These are phyloP conservation scores for Oryza meyeriana DNA, from an alignment of 176 grass and related monocot species.

Conservation along the genomic window DNA sequence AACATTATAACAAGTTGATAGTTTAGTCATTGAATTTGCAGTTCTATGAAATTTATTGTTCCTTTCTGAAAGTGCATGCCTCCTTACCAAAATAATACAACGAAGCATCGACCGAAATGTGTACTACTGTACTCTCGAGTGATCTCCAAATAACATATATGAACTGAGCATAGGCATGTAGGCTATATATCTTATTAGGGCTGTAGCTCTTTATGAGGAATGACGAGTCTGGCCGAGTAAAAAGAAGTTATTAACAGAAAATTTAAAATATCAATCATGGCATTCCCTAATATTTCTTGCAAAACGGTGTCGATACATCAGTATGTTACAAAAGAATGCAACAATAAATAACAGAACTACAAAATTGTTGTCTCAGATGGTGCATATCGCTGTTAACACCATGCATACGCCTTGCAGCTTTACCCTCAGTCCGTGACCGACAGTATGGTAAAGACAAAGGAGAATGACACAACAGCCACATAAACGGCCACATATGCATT, in stretches of 20 bases:
- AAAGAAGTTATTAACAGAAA: no score
- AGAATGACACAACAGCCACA: constrained; percentile 1
- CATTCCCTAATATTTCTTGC: background rate
- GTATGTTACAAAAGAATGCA: constrained; percentile 21
- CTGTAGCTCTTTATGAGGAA: no score
- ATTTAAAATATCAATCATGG: background rate
- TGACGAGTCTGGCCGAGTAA: no score
- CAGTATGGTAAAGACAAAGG: background rate
- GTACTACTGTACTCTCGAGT: background rate
- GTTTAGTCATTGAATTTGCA: no score
- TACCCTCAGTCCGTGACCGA: background rate
- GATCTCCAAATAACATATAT: no score
- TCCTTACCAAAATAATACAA: no score
- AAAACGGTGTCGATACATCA: background rate
- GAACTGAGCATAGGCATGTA: no score
- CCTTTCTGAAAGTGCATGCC: background rate
- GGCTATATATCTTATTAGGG: no score
- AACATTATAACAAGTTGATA: no score
- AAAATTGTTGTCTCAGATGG: constrained; percentile 32
- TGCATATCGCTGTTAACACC: background rate
- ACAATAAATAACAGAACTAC: constrained; percentile 6
- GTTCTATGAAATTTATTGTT: no score
- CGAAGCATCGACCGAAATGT: background rate
- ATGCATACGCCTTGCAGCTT: background rate
- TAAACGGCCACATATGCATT: background rate